Conservation (phyloP, 495 filamentous ascomycete genomes). For the Hypoxylon subgilvum region DNA sequence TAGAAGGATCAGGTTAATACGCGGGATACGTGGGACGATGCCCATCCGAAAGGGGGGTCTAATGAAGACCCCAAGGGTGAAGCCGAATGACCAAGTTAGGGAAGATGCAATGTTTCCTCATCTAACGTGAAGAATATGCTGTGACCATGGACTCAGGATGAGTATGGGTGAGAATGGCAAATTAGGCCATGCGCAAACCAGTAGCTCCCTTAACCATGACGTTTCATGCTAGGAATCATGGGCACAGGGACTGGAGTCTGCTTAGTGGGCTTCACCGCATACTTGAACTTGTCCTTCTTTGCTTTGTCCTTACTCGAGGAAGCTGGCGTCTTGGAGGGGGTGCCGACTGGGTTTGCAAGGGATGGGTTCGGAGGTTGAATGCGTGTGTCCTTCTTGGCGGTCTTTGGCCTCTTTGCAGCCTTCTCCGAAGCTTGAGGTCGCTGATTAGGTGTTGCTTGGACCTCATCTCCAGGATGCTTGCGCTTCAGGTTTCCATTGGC, state of each 20-base stretch:
- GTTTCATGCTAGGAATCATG: constrained; percentile 43
- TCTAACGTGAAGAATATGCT: too few relatives aligned
- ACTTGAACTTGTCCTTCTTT: constrained; percentile 32
- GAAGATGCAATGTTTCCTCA: too few relatives aligned
- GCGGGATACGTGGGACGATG: too few relatives aligned
- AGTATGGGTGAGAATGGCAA: neutral
- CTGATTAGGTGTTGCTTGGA: neutral
- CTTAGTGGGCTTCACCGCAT: constrained; percentile 27
- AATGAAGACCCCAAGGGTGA: too few relatives aligned
- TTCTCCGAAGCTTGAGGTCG: constrained; percentile 30
- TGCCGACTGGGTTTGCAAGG: constrained; percentile 5
- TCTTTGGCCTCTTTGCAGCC: constrained; percentile 33
- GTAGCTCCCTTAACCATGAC: constrained; percentile 6
- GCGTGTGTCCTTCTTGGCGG: neutral
- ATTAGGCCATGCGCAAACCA: neutral
- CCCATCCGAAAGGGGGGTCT: too few relatives aligned
- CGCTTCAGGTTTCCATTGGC: constrained; percentile 35
- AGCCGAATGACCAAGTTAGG: too few relatives aligned
- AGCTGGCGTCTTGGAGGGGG: constrained; percentile 14
- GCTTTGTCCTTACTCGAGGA: constrained; percentile 18
- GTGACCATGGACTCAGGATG: too few relatives aligned
- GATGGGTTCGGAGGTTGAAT: neutral
- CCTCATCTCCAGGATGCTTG: constrained; percentile 29
- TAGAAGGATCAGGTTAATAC: too few relatives aligned
- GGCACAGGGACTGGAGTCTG: constrained; percentile 50